Base-by-base conservation (phyloP, 2,329 filamentous ascomycete species). In the Cladosporium sp. region DNA sequence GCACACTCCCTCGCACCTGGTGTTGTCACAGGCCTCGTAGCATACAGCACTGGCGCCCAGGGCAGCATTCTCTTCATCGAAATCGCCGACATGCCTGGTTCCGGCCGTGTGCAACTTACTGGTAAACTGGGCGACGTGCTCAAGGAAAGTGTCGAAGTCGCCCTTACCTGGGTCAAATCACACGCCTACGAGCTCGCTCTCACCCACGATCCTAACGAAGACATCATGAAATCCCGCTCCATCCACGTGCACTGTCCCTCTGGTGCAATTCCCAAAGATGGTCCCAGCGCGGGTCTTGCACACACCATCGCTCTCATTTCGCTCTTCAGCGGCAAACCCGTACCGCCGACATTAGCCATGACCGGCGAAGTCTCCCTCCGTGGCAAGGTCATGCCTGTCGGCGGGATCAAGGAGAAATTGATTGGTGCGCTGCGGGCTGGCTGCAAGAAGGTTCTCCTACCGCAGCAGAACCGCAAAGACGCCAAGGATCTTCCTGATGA, bases 51-150 rank as follows among this genome's bases (percentile, higher is more conserved):
- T 3, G 92, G 93, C 43, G 90, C 90, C 41, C 92, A 96, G 67
- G 93, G 93, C 55, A 91, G 87, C 64, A 98, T 98, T 62, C 78
- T 98, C 50, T 98, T 98, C 75, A 98, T 98, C 61, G 93, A 98
- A 71, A 89, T 96, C 38, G 89, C 92, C 9, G 91, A 95, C 65
- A 97, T 97, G 90, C 93, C 93, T 0, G 93, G 93, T 38, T 85
- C 82, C 50, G 93, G 93, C 29, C 84, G 86, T 47, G 89, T 98
- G 30, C 93, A 97, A 71, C 82, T 98, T 20, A 98, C 93, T 1
- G 93, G 93, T 54, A 97, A 95, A 68, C 82, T 98, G 6, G 93
- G 93, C 56, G 91, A 96, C 60, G 93, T 98, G 25, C 82, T 98
- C 52, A 97, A 97, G 71, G 93, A 98, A 70, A 92, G 85, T 55